phyloP scores from a whole-genome alignment of 2,329 filamentous ascomycete species.

The Paecilomyces niveus region DNA sequence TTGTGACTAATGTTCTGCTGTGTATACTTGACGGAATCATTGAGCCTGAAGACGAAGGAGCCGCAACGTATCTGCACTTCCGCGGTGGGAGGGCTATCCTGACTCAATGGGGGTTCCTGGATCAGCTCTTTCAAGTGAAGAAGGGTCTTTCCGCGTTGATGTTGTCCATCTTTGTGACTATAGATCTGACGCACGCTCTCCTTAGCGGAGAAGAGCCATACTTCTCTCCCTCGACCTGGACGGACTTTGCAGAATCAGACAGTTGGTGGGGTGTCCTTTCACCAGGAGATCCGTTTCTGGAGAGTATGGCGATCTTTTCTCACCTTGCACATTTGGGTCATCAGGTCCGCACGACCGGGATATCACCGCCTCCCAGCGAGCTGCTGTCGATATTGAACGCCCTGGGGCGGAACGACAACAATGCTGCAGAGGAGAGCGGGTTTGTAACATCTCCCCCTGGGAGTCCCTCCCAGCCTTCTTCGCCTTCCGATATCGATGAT shows the following conservation, averaged over 20 bases:
- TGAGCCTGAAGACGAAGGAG: constrained; percentile 23
- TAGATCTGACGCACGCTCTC: constrained; percentile 37
- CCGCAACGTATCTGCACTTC: constrained; percentile 30
- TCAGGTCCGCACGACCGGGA: background rate
- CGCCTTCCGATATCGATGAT: constrained; percentile 1
- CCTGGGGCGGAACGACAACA: background rate
- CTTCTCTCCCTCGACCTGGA: constrained; percentile 33
- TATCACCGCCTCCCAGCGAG: background rate
- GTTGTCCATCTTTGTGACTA: constrained; percentile 38
- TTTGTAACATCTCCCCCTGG: background rate
- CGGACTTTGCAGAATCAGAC: constrained; percentile 31
- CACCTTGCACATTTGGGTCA: constrained; percentile 7
- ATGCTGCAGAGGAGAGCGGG: background rate
- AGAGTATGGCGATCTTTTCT: constrained; percentile 9
- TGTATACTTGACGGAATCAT: constrained; percentile 38
- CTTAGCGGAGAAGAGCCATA: constrained; percentile 32
- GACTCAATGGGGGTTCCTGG: constrained; percentile 12
- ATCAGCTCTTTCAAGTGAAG: constrained; percentile 6
- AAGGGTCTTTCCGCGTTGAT: constrained; percentile 22
- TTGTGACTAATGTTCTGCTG: constrained; percentile 38
- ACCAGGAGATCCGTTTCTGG: constrained; percentile 8
- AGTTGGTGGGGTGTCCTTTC: constrained; percentile 36
- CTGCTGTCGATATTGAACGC: constrained; percentile 1
- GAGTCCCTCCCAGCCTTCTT: background rate
- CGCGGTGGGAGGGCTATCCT: constrained; percentile 32